Base-by-base conservation (phyloP, 495 filamentous ascomycete species). In the Trichoderma orchidacearum region DNA sequence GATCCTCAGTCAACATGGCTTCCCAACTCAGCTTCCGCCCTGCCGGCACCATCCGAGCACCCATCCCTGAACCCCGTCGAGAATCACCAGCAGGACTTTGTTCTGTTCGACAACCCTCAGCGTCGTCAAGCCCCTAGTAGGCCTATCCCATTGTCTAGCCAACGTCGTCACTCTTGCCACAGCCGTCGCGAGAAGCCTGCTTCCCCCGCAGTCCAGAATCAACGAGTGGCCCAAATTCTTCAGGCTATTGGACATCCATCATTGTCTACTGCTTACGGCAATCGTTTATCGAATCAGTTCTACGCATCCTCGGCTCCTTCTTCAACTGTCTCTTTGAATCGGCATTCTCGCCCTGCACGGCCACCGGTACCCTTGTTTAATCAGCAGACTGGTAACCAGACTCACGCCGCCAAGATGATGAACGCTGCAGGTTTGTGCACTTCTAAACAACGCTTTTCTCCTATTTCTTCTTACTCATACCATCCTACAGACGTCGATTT, bases 1-100 rank as follows among this genome's bases (percentile, higher is more conserved):
- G 76, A 77, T 77, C 72, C 73, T 63, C 78, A 75, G 75, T 71
- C 71, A 79, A 55, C 71, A 81, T 81, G 78, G 77, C 75, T 68
- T 76, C 76, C 76, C 74, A 75, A 77, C 73, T 79, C 70, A 77
- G 75, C 78, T 61, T 64, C 72, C 64, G 77, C 74, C 76, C 77
- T 73, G 77, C 76, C 76, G 78, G 78, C 76, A 70, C 64, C 69
- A 70, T 69, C 77, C 70, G 74, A 74, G 70, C 77, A 76, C 67
- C 64, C 21, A 25, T 60, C 56, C 52, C 41, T 48, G 41, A 48
- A 48, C 56, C 62, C 63, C 67, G 63, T 64, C 71, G 67, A 59
- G 67, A 61, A 45, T 67, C 69, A 8, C 70, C 66, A 77, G 64
- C 76, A 79, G 64, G 75, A 78, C 72, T 78, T 78, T 53, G 72